A percentile compares a stretch with the other conserved stretches of the same genome.
Conservation (phyloP, 768 basidiomycete genomes). For the Sarcomyxa edulis region DNA sequence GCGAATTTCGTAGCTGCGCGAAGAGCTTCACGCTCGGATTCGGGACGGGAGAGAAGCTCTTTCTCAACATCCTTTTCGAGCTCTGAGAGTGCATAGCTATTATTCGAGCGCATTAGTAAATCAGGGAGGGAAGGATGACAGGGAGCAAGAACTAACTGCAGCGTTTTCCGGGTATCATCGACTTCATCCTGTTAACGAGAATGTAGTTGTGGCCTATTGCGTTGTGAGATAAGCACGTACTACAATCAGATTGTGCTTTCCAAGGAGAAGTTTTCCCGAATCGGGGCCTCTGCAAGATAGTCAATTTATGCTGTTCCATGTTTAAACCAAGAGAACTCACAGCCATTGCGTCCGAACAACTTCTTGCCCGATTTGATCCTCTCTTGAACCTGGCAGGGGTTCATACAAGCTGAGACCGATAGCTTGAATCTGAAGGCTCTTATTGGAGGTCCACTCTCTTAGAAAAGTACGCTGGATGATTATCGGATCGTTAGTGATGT, state of each 20-base stretch:
- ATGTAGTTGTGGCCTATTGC: not conserved
- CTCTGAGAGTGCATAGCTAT: conserved; percentile 85
- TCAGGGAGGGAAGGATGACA: conserved; percentile 2
- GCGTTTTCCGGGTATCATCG: conserved; percentile 84
- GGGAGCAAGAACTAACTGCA: conserved; percentile 52
- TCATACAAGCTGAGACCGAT: conserved; percentile 97
- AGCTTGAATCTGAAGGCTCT: conserved; percentile 88
- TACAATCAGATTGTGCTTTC: conserved; percentile 78
- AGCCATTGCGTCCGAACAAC: conserved; percentile 97
- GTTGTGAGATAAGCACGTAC: conserved; percentile 37
- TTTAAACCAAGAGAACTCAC: conserved; percentile 35
- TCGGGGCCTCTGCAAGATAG: conserved; percentile 49
- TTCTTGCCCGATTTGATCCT: conserved; percentile 72
- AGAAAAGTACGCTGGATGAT: conserved; percentile 72
- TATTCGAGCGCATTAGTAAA: not conserved
- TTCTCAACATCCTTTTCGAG: conserved; percentile 83
- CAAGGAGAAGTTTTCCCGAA: conserved; percentile 65
- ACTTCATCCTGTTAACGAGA: conserved; percentile 63
- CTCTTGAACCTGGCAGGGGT: conserved; percentile 69
- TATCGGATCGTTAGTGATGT: too few species aligned
- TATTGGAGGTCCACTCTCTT: conserved; percentile 61
- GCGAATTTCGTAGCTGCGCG: conserved; percentile 73
- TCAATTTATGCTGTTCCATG: conserved; percentile 5
- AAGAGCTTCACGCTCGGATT: conserved; percentile 66
- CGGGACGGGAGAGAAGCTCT: conserved; percentile 59